phyloP scores from a whole-genome alignment of 148 eudicot genomes.

The Amaranthus palmeri region DNA sequence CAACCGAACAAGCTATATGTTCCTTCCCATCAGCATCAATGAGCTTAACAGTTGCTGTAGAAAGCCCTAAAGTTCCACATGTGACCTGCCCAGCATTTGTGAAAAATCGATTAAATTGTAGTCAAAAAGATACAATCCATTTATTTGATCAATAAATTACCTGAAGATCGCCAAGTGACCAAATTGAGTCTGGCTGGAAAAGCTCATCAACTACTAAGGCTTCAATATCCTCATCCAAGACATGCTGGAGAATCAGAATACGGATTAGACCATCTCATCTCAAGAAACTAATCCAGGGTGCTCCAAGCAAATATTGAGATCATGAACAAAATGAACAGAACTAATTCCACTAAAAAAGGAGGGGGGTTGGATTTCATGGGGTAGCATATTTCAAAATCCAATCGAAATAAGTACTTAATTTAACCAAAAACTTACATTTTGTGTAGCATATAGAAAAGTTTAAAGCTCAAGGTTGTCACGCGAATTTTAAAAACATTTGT shows the following conservation, averaged over 20 bases:
- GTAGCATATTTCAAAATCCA: background rate
- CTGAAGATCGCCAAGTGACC: slow-evolving; percentile 92
- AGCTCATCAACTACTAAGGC: slow-evolving; percentile 83
- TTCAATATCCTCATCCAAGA: slow-evolving; percentile 78
- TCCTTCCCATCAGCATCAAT: slow-evolving; percentile 65
- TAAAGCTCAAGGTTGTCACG: too few species aligned
- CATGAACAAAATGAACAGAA: background rate
- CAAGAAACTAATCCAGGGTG: background rate
- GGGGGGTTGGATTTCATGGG: too few species aligned
- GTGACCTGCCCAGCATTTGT: slow-evolving; percentile 49
- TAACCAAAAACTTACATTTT: too few species aligned
- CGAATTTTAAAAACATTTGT: too few species aligned
- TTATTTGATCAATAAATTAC: slow-evolving; percentile 27
- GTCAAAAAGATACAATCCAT: background rate
- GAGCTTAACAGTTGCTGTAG: slow-evolving; percentile 86
- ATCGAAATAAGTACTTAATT: too few species aligned
- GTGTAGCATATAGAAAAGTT: too few species aligned
- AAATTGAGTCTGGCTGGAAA: slow-evolving; percentile 81
- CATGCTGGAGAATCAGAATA: slow-evolving; percentile 37
- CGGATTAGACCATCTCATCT: background rate
- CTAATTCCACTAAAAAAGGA: background rate
- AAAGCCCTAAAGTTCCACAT: slow-evolving; percentile 89
- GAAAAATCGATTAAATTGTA: background rate
- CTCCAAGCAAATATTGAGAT: background rate
- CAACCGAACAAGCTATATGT: slow-evolving; percentile 69